These are phyloP conservation scores for Chamaecrista fasciculata DNA, from an alignment of 306 rosid genomes.

Conservation along the genomic window DNA sequence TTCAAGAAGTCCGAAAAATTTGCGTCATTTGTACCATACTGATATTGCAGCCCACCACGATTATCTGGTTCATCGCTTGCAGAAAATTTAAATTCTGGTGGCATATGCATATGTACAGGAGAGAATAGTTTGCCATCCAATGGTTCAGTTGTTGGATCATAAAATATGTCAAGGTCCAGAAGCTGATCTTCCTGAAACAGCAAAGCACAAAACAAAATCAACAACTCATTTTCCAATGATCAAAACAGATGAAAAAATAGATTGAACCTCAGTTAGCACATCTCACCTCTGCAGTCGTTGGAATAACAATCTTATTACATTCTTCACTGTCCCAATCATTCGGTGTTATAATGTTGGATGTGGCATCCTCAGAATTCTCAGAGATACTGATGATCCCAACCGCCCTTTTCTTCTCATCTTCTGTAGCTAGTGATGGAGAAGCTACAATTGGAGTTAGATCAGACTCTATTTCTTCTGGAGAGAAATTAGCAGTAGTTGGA, in stretches of 20 bases:
- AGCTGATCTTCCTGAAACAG: slow-evolving; percentile 34
- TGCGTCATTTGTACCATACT: slow-evolving; percentile 47
- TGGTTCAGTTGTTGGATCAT: slow-evolving; percentile 32
- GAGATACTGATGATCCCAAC: slow-evolving; percentile 6
- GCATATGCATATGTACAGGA: slow-evolving; percentile 57
- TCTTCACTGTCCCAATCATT: slow-evolving; percentile 31
- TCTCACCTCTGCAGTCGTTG: slow-evolving; percentile 43
- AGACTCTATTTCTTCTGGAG: slow-evolving; percentile 57
- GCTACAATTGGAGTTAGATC: slow-evolving; percentile 35
- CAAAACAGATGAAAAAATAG: background rate
- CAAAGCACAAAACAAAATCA: slow-evolving; percentile 25
- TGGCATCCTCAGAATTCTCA: slow-evolving; percentile 47
- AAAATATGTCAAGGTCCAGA: slow-evolving; percentile 29
- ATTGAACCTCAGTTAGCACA: slow-evolving; percentile 20
- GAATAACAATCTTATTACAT: slow-evolving; percentile 24
- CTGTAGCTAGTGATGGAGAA: slow-evolving; percentile 49
- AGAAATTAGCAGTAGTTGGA: slow-evolving; percentile 40
- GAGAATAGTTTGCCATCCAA: slow-evolving; percentile 54
- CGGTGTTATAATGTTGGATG: slow-evolving; percentile 42
- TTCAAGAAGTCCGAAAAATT: slow-evolving; percentile 44
- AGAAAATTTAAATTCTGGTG: slow-evolving; percentile 33
- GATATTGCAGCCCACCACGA: slow-evolving; percentile 32
- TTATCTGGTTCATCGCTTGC: slow-evolving; percentile 29
- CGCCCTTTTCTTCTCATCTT: slow-evolving; percentile 34
- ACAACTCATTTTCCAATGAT: slow-evolving; percentile 7